Evolutionary conservation across 2,329 filamentous ascomycete species (phyloP).

Genomic region (Neofusicoccum sp.): DNA sequence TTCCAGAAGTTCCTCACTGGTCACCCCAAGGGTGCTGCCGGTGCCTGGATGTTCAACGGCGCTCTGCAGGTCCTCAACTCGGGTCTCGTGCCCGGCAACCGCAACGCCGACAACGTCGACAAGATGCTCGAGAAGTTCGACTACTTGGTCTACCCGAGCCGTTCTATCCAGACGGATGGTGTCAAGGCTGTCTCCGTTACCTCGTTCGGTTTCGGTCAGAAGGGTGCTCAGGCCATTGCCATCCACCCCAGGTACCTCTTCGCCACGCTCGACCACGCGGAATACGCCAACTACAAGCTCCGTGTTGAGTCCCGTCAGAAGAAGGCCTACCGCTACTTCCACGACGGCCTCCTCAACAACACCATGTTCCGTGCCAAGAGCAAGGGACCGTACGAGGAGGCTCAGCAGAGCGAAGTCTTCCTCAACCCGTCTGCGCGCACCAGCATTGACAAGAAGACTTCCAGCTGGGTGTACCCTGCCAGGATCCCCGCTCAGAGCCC

Average conservation of each 20-base stretch:
- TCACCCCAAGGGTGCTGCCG: slow-evolving; percentile 98
- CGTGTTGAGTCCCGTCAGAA: slow-evolving; percentile 95
- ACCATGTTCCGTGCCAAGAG: slow-evolving; percentile 95
- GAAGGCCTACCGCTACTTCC: slow-evolving; percentile 98
- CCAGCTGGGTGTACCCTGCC: slow-evolving; percentile 71
- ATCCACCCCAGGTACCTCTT: slow-evolving; percentile 96
- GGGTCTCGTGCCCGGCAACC: slow-evolving; percentile 90
- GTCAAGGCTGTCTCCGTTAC: slow-evolving; percentile 99
- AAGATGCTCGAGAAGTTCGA: slow-evolving; percentile 97
- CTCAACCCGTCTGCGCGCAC: slow-evolving; percentile 94
- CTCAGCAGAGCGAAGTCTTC: slow-evolving; percentile 84
- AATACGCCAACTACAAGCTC: slow-evolving; percentile 77
- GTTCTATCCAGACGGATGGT: slow-evolving; percentile 93
- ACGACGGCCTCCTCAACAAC: slow-evolving; percentile 98
- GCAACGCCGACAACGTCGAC: slow-evolving; percentile 97
- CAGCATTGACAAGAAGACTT: slow-evolving; percentile 80
- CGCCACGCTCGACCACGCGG: slow-evolving; percentile 85
- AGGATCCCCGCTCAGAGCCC: slow-evolving; percentile 60
- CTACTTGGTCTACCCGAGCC: slow-evolving; percentile 95
- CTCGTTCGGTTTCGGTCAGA: slow-evolving; percentile 98
- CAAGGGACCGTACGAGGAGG: slow-evolving; percentile 85
- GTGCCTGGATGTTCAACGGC: slow-evolving; percentile 99
- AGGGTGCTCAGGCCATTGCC: slow-evolving; percentile 96
- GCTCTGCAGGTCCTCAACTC: slow-evolving; percentile 93
- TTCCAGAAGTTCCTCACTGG: slow-evolving; percentile 99